Percentiles rank a stretch among this genome's conserved stretches.
These are phyloP conservation scores for Sedum album DNA, from an alignment of 164 flowering plant genomes.

Conservation along the genomic window DNA sequence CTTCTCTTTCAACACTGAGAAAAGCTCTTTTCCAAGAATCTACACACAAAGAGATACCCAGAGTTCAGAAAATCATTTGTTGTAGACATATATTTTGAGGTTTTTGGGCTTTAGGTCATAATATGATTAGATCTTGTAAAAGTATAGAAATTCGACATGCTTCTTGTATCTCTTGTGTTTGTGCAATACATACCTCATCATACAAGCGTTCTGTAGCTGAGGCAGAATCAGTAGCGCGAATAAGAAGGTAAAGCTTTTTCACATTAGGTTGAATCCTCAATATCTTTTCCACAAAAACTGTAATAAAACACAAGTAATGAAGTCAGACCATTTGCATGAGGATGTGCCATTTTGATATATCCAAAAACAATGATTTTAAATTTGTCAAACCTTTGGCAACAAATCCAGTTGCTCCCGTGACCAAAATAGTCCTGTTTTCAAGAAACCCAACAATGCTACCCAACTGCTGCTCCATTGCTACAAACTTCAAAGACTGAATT, in stretches of 20 bases:
- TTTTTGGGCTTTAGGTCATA: too few relatives aligned
- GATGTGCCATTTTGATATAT: neutral
- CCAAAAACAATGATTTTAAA: neutral
- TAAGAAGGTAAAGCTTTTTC: slow-evolving; percentile 36
- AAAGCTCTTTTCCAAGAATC: slow-evolving; percentile 31
- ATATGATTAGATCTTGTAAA: too few relatives aligned
- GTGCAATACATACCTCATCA: slow-evolving; percentile 23
- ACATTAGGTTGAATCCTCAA: slow-evolving; percentile 46
- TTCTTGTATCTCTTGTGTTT: neutral
- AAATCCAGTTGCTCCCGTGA: slow-evolving; percentile 69
- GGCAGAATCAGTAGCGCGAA: slow-evolving; percentile 29
- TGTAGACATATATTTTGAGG: too few relatives aligned
- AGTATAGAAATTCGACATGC: too few relatives aligned
- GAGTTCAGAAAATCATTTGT: too few relatives aligned
- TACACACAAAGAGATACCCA: too few relatives aligned
- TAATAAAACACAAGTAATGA: slow-evolving; percentile 2
- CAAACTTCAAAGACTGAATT: neutral
- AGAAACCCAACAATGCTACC: slow-evolving; percentile 28
- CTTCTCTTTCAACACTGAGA: slow-evolving; percentile 32
- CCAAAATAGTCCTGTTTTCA: slow-evolving; percentile 43
- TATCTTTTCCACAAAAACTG: slow-evolving; percentile 44
- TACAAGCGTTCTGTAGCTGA: slow-evolving; percentile 26
- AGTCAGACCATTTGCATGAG: neutral
- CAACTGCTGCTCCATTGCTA: slow-evolving; percentile 5
- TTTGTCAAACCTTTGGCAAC: slow-evolving; percentile 47